phyloP scores from a whole-genome alignment of 179 eudicot genomes.

The Pouteria campechiana region DNA sequence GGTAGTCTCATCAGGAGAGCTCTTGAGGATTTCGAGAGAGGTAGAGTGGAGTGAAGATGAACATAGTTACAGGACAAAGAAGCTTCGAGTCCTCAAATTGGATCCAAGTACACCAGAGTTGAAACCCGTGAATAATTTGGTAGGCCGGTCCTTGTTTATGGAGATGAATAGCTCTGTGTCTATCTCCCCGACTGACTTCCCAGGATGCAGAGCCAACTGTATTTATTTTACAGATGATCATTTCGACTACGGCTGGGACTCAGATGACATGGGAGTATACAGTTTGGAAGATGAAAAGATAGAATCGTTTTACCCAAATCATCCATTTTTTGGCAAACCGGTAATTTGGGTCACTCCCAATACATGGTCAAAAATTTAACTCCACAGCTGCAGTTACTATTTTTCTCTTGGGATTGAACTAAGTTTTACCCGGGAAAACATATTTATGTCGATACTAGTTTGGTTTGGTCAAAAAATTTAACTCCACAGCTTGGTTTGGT shows the following conservation, averaged over 20 bases:
- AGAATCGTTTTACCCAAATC: too few relatives aligned
- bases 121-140: conserved; percentile 36
- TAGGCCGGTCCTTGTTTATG: conserved; percentile 29
- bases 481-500: too few relatives aligned
- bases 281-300: conserved; percentile 29
- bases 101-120: conserved; percentile 23
- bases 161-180: conserved; percentile 57
- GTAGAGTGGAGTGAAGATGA: conserved; percentile 9
- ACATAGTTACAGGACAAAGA: conserved; percentile 24
- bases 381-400: too few relatives aligned
- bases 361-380: too few relatives aligned
- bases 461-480: too few relatives aligned
- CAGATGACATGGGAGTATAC: conserved; percentile 46
- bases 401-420: too few relatives aligned
- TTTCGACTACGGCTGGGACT: conserved; percentile 32
- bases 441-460: too few relatives aligned
- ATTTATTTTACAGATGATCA: conserved; percentile 59
- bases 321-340: too few relatives aligned
- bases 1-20: conserved; percentile 23
- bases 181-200: conserved; percentile 26
- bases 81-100: conserved; percentile 38
- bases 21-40: conserved; percentile 34
- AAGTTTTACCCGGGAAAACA: too few relatives aligned
- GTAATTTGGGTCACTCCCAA: too few relatives aligned
- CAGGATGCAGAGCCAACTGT: conserved; percentile 39